phyloP scores from a whole-genome alignment of 768 basidiomycete species.

The Phylloporus sp. region DNA sequence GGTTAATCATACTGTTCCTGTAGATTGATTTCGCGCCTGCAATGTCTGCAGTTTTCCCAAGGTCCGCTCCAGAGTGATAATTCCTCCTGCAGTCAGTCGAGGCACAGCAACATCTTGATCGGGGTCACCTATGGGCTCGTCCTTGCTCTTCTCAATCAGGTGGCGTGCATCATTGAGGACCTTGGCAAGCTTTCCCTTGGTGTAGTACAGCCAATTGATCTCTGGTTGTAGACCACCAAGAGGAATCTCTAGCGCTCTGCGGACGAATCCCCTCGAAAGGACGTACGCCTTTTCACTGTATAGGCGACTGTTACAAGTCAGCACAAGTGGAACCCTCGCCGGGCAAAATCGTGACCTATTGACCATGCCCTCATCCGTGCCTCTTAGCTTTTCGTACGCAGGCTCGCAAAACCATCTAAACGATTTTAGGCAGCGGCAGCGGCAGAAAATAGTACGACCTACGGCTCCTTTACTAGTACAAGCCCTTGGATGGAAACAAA shows the following conservation, averaged over 20 bases:
- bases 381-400: conserved; percentile 86
- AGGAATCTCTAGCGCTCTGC: conserved; percentile 81
- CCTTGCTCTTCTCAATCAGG: conserved; percentile 66
- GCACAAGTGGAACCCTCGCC: neutral
- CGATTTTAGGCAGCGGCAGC: conserved; percentile 2
- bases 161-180: conserved; percentile 57
- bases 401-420: conserved; percentile 87
- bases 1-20: conserved; percentile 13
- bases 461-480: conserved; percentile 91
- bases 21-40: conserved; percentile 17
- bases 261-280: conserved; percentile 82
- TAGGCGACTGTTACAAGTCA: conserved; percentile 54
- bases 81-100: conserved; percentile 72
- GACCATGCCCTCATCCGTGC: conserved; percentile 83
- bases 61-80: conserved; percentile 72
- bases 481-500: conserved; percentile 93
- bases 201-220: conserved; percentile 68
- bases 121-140: conserved; percentile 19
- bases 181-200: conserved; percentile 57
- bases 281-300: conserved; percentile 95
- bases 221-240: conserved; percentile 66
- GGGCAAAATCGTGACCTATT: conserved; percentile 55
- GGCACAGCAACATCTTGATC: conserved; percentile 57
- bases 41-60: conserved; percentile 58
- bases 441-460: conserved; percentile 32